Base-by-base conservation (phyloP, 192 early-diverging fungal genomes). In the Funneliformis geosporum region DNA sequence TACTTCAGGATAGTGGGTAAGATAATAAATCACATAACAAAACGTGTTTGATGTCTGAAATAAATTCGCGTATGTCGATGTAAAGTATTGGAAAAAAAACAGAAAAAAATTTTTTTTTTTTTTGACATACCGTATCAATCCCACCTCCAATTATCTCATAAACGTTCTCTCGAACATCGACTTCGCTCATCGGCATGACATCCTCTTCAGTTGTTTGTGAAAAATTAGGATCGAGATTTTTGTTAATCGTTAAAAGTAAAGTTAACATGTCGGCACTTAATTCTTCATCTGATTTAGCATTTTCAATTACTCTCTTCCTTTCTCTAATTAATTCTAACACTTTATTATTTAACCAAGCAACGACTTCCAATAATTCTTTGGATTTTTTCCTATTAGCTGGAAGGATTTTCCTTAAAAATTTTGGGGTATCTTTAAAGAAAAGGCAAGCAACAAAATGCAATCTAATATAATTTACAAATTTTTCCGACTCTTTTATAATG, bases 1-100 rank as follows among this genome's bases (percentile, higher is more conserved):
- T 11, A 73, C 72, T 39, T 73, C 43, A 33, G 43, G 72, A 50
- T 73, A 50, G 18, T 73, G 44, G 12, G 25, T 27, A 28, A 73
- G n/a, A 46, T 59, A 73, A 27, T 73, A 73, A 33, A 73, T 18
- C 21, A 73, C n/a, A 27, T 47, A 73, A 73, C 72, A 73, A 50
- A 73, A 55, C 5, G 50, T 47, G n/a, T 73, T 73, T 27, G 72
- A n/a, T 18, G 72, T 55, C 72, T 73, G 55, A 50, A 71, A 8
- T 39, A 44, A 44, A 42, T 10, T 33, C n/a, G 14, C 10, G 16
- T 12, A 43, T 5, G 12, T 42, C 9, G n/a, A 14, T 42, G n/a
- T n/a, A n/a, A n/a, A n/a, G n/a, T n/a, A n/a, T n/a, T n/a, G n/a
- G n/a, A n/a, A n/a, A 72, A 68, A 18, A 44, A n/a, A 1, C 8